These are phyloP conservation scores for Clavaria fumosa DNA, from an alignment of 768 basidiomycete species.

Conservation along the genomic window DNA sequence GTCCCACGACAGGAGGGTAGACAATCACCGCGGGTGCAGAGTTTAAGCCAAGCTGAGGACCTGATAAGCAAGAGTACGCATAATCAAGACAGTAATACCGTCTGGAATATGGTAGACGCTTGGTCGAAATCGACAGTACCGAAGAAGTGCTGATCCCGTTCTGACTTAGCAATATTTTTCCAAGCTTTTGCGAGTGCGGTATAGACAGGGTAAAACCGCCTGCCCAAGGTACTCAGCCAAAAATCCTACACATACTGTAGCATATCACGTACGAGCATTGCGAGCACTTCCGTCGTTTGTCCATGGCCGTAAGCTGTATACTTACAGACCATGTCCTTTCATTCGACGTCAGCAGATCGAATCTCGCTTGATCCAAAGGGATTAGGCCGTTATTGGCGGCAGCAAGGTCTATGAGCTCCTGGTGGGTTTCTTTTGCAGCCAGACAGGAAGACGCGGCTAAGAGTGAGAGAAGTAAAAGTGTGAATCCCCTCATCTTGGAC, in stretches of 20 bases:
- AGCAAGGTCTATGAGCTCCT: conserved; percentile 56
- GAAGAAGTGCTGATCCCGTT: conserved; percentile 83
- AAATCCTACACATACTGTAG: not conserved
- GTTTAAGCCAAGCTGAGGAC: conserved; percentile 51
- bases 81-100: conserved; percentile 27
- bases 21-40: conserved; percentile 77
- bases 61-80: conserved; percentile 2
- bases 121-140: conserved; percentile 81
- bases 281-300: conserved; percentile 63
- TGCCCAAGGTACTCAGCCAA: conserved; percentile 18
- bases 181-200: conserved; percentile 75
- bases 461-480: conserved; percentile 18
- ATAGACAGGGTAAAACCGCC: conserved; percentile 78
- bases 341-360: conserved; percentile 60
- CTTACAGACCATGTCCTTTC: conserved; percentile 79
- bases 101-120: conserved; percentile 61
- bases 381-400: conserved; percentile 64
- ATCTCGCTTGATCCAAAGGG: conserved; percentile 58
- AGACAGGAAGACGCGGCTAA: conserved; percentile 19
- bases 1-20: conserved; percentile 60
- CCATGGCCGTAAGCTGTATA: conserved; percentile 80
- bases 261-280: conserved; percentile 69
- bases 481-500: too few relatives aligned
- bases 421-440: conserved; percentile 23
- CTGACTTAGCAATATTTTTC: conserved; percentile 38